A percentile compares a stretch with the other conserved stretches of the same genome.
phyloP scores from a whole-genome alignment of 331 rosid species.

The Malus hybrid region DNA sequence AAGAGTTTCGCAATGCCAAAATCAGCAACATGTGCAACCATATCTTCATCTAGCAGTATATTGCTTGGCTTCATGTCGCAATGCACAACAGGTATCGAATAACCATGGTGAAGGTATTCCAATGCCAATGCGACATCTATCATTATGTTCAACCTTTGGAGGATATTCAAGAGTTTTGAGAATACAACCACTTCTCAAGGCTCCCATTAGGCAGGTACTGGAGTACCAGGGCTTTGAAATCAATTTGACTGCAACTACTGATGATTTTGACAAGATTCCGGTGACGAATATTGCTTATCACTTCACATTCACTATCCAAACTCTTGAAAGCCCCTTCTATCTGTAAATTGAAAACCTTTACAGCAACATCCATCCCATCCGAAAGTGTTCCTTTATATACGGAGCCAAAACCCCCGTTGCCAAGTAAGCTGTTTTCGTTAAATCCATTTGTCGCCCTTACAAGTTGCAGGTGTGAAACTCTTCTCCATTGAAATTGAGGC shows the following conservation, averaged over 20 bases:
- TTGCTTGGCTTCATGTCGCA: conserved; percentile 48
- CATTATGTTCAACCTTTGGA: conserved; percentile 22
- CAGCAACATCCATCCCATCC: conserved; percentile 17
- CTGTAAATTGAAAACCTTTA: too few species aligned
- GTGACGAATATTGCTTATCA: conserved; percentile 24
- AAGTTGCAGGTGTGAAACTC: conserved; percentile 27
- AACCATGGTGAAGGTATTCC: conserved; percentile 44
- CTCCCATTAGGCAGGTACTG: conserved; percentile 34
- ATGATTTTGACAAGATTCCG: conserved; percentile 38
- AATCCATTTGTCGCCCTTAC: conserved; percentile 26
- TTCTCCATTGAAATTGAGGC: not conserved
- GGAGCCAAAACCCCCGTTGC: conserved; percentile 20
- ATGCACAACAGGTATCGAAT: conserved; percentile 21
- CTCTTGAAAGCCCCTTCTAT: conserved; percentile 15
- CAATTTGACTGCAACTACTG: conserved; percentile 17
- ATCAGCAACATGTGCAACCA: conserved; percentile 42
- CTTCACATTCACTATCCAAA: conserved; percentile 30
- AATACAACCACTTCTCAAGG: conserved; percentile 34
- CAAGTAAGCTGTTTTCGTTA: conserved; percentile 14
- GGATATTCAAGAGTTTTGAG: conserved; percentile 9
- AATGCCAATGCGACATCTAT: conserved; percentile 38
- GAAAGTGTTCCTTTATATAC: conserved; percentile 19
- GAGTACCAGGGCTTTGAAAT: conserved; percentile 36
- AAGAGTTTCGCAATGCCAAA: conserved; percentile 39
- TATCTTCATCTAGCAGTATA: conserved; percentile 32